phyloP scores from a whole-genome alignment of 805 yeast species.

The Isabelozyma rhagii region DNA sequence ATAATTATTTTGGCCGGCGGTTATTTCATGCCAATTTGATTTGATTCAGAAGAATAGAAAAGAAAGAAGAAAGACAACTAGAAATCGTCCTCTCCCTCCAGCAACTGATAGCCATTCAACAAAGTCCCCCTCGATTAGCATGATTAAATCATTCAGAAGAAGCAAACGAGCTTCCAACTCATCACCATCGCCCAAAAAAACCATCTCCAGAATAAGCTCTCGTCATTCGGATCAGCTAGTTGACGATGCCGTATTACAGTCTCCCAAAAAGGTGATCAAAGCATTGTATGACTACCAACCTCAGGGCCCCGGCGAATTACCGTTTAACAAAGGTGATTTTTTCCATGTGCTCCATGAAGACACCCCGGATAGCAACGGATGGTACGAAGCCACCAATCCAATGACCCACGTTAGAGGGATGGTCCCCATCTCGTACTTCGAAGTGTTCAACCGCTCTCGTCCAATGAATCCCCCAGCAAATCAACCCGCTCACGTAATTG shows the following conservation, averaged over 20 bases:
- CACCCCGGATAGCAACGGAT: slow-evolving; percentile 39
- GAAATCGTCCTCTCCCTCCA: not conserved
- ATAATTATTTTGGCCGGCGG: not conserved
- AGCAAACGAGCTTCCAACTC: slow-evolving; percentile 35
- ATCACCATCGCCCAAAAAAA: slow-evolving; percentile 28
- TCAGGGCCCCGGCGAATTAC: slow-evolving; percentile 76
- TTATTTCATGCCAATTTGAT: not conserved
- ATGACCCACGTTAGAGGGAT: slow-evolving; percentile 71
- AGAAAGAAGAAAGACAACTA: too few species aligned
- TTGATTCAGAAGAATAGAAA: too few species aligned
- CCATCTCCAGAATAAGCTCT: slow-evolving; percentile 27
- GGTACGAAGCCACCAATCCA: slow-evolving; percentile 91
- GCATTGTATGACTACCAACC: slow-evolving; percentile 78
- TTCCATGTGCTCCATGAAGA: slow-evolving; percentile 60
- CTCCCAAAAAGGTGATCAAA: slow-evolving; percentile 80
- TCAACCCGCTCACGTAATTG: not conserved
- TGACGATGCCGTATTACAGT: slow-evolving; percentile 27
- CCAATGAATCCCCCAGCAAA: slow-evolving; percentile 19
- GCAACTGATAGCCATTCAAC: not conserved
- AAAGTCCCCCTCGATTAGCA: slow-evolving; percentile 4
- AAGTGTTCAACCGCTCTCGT: slow-evolving; percentile 64
- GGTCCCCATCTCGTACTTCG: slow-evolving; percentile 85
- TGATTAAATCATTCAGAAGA: slow-evolving; percentile 43
- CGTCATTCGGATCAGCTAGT: slow-evolving; percentile 9
- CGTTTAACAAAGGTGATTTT: slow-evolving; percentile 80